These are phyloP conservation scores for Brasenia schreberi DNA, from an alignment of 164 flowering plant genomes.

Conservation along the genomic window DNA sequence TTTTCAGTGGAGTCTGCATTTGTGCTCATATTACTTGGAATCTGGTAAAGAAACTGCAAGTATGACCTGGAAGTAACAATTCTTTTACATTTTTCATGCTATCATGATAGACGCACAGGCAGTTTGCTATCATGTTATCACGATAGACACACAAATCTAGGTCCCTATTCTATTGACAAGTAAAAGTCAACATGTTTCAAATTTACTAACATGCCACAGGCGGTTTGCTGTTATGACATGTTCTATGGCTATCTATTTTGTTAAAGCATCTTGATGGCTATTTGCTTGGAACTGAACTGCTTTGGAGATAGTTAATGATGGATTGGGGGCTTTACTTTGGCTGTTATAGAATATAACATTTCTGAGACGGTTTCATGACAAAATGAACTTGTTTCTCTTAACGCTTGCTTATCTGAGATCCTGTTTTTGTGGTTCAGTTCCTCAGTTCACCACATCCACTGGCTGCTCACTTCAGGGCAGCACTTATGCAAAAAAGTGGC, in stretches of 20 bases:
- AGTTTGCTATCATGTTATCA: no score
- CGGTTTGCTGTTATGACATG: background rate
- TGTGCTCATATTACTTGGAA: background rate
- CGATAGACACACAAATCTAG: background rate
- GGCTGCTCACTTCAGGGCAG: conserved; percentile 69
- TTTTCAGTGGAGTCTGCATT: no score
- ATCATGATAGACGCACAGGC: no score
- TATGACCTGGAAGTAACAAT: background rate
- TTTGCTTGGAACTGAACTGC: background rate
- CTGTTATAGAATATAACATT: background rate
- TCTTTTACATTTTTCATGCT: no score
- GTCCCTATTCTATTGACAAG: no score
- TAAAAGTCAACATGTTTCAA: no score
- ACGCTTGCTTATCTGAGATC: background rate
- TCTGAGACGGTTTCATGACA: background rate
- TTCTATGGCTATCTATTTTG: background rate
- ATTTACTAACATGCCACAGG: background rate
- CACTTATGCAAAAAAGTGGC: conserved; percentile 41
- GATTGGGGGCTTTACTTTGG: background rate
- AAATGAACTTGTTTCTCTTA: background rate
- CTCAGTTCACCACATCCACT: conserved; percentile 50
- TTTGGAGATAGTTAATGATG: no score
- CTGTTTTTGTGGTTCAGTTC: conserved; percentile 33
- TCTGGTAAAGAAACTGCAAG: background rate
- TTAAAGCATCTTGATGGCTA: background rate